These are phyloP conservation scores for Triglochin maritima DNA, from an alignment of 106 monocot species.

Conservation along the genomic window DNA sequence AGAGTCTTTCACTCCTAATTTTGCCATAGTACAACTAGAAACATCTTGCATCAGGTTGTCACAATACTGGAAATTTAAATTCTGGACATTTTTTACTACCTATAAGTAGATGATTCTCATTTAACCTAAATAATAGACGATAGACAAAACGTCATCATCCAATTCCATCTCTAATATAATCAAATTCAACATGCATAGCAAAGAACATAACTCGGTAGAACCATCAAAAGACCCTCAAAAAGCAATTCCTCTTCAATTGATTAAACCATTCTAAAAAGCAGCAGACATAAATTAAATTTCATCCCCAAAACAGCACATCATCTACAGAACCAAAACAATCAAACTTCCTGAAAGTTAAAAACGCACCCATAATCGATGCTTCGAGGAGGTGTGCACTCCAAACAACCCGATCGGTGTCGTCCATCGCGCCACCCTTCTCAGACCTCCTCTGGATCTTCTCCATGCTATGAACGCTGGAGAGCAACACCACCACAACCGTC, in stretches of 20 bases:
- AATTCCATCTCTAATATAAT: too few species aligned
- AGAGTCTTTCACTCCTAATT: too few species aligned
- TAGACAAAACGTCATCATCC: too few species aligned
- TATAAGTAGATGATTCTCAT: too few species aligned
- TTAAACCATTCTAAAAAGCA: background rate
- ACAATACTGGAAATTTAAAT: too few species aligned
- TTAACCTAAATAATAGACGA: too few species aligned
- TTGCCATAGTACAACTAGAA: too few species aligned
- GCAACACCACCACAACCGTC: slow-evolving; percentile 13
- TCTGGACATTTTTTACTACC: too few species aligned
- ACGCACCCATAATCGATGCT: slow-evolving; percentile 16
- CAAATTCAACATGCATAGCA: background rate
- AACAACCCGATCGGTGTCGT: slow-evolving; percentile 21
- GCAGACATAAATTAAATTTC: background rate
- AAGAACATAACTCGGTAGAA: background rate
- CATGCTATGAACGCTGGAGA: slow-evolving; percentile 16
- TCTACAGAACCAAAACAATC: background rate
- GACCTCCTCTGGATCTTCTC: slow-evolving; percentile 11
- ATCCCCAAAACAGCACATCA: background rate
- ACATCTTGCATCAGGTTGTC: too few species aligned
- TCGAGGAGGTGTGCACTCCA: slow-evolving; percentile 22
- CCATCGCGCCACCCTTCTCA: slow-evolving; percentile 4
- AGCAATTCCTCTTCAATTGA: background rate
- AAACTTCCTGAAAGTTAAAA: background rate
- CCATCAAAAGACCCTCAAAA: background rate